A percentile compares a stretch with the other conserved stretches of the same genome.
These are phyloP conservation scores for Marasmius tenuissimus DNA, from an alignment of 1,284 basidiomycete genomes.

Conservation along the genomic window DNA sequence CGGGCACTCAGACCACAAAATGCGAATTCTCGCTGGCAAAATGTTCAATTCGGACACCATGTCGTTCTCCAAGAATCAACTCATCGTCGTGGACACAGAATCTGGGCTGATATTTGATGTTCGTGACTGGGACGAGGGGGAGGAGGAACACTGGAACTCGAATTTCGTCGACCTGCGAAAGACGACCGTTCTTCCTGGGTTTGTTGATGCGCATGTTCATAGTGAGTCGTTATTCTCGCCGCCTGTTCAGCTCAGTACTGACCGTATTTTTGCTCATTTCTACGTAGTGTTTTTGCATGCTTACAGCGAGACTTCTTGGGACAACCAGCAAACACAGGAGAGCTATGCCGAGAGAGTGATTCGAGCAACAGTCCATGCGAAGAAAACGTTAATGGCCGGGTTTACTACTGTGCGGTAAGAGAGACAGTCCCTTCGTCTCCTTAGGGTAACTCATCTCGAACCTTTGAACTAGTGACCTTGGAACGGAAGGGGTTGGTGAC, in stretches of 20 bases:
- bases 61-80: conserved; percentile 28
- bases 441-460: background rate
- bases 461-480: conserved; percentile 48
- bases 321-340: conserved; percentile 64
- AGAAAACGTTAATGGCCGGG: conserved; percentile 59
- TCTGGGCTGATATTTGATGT: conserved; percentile 38
- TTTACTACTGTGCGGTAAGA: conserved; percentile 65
- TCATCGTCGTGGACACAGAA: conserved; percentile 35
- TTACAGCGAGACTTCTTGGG: conserved; percentile 61
- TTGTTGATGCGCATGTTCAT: conserved; percentile 70
- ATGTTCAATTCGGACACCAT: conserved; percentile 41
- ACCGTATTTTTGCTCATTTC: no score
- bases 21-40: conserved; percentile 37
- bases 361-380: conserved; percentile 62
- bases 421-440: background rate
- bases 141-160: conserved; percentile 5
- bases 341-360: conserved; percentile 52
- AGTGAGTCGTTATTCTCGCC: conserved; percentile 35
- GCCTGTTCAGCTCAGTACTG: background rate
- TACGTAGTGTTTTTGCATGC: conserved; percentile 60
- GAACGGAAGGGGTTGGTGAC: conserved; percentile 66
- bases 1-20: no score
- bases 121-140: background rate
- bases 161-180: conserved; percentile 51
- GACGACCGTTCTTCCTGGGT: conserved; percentile 57